Conservation (phyloP, 2,329 filamentous ascomycete species). For the Colletotrichum tropicicola region DNA sequence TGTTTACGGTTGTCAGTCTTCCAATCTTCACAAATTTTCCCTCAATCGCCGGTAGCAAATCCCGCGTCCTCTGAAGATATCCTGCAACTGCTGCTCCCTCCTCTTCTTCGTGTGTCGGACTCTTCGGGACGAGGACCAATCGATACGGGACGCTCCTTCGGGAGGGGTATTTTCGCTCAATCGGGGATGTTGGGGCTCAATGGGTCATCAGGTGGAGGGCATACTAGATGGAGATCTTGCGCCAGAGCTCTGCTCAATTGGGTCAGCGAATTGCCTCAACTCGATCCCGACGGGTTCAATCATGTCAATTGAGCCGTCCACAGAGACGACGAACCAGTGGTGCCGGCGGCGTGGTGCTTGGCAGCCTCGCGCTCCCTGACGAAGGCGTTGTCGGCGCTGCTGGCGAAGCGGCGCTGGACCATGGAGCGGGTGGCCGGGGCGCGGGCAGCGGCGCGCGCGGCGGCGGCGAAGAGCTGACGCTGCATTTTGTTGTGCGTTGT, state of each 20-base stretch:
- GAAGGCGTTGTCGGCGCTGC: conserved; percentile 87
- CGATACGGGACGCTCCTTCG: neutral
- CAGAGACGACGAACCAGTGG: conserved; percentile 72
- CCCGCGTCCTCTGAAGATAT: neutral
- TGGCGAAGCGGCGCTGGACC: conserved; percentile 77
- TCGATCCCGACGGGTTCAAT: neutral
- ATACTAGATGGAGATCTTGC: conserved; percentile 96
- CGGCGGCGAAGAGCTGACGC: conserved; percentile 67
- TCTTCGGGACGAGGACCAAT: neutral
- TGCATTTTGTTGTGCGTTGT: conserved; percentile 63
- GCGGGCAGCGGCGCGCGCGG: conserved; percentile 71
- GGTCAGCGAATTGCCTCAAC: conserved; percentile 2
- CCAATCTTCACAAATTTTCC: neutral
- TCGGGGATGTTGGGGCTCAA: neutral
- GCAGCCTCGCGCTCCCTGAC: conserved; percentile 90
- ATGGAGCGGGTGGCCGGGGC: conserved; percentile 59
- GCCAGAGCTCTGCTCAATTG: conserved; percentile 81
- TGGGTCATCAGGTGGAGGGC: conserved; percentile 43
- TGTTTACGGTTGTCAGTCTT: conserved; percentile 47
- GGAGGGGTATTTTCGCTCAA: conserved; percentile 37
- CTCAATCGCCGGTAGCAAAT: neutral
- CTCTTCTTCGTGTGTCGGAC: neutral
- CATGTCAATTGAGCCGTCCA: neutral
- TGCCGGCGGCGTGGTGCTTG: conserved; percentile 87
- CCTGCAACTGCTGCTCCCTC: neutral